These are phyloP conservation scores for Rhizopus microsporus DNA, from an alignment of 371 early-diverging fungal species.

Conservation along the genomic window DNA sequence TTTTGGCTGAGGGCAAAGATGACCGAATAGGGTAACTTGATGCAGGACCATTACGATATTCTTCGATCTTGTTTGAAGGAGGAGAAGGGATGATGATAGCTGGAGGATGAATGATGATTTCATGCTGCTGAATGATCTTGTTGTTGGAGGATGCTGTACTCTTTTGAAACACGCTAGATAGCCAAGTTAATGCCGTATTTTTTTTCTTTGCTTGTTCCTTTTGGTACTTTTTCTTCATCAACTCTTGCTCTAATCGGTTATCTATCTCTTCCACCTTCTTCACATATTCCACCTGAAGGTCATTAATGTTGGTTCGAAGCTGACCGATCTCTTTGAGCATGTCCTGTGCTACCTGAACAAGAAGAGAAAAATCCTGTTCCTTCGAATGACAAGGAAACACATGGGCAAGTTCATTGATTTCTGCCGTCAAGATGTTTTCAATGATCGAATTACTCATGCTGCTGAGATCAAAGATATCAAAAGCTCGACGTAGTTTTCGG, in stretches of 20 bases:
- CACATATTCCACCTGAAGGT: constrained; percentile 68
- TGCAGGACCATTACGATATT: constrained; percentile 16
- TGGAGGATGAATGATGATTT: constrained; percentile 14
- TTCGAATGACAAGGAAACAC: neutral
- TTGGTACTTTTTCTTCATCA: constrained; percentile 34
- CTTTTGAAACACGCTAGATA: constrained; percentile 30
- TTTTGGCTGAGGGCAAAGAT: neutral
- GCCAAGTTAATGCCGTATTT: constrained; percentile 27
- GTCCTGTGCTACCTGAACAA: constrained; percentile 51
- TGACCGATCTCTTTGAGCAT: constrained; percentile 66
- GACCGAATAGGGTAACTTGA: constrained; percentile 22
- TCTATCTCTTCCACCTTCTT: constrained; percentile 64
- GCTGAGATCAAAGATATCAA: constrained; percentile 74
- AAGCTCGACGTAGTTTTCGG: constrained; percentile 58
- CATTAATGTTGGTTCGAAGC: constrained; percentile 68
- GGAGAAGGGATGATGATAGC: constrained; percentile 12
- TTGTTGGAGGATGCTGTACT: neutral
- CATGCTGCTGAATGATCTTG: neutral
- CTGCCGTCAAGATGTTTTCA: constrained; percentile 59
- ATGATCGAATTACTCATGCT: constrained; percentile 75
- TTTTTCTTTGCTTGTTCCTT: constrained; percentile 10
- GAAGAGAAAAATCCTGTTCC: constrained; percentile 28
- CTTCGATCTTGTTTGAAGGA: neutral
- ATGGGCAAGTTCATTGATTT: constrained; percentile 49
- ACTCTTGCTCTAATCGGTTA: constrained; percentile 52